Conservation (phyloP, 352 stramenopile genomes). For the Phytophthora syringae region DNA sequence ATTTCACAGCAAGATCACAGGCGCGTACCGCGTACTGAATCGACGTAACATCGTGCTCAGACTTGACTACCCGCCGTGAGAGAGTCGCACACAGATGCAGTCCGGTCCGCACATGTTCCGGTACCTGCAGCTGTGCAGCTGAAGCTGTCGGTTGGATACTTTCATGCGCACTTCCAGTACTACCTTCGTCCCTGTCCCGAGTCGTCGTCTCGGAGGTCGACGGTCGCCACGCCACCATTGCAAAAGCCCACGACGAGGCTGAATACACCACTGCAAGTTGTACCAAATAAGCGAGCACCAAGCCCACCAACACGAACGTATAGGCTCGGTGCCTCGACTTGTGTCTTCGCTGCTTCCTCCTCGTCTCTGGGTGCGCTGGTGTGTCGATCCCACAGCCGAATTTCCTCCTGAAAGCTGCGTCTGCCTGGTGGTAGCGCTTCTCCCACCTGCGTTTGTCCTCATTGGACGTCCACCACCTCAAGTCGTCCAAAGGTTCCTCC, state of each 20-base stretch:
- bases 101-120: constrained; percentile 38
- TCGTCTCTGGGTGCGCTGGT: constrained; percentile 34
- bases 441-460: constrained; percentile 45
- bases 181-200: not conserved
- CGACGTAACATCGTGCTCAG: constrained; percentile 41
- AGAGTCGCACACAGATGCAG: constrained; percentile 51
- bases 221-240: constrained; percentile 32
- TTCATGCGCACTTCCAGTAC: not conserved
- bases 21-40: constrained; percentile 45
- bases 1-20: constrained; percentile 54
- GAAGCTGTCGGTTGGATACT: not conserved
- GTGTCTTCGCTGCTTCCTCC: constrained; percentile 26
- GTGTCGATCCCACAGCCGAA: constrained; percentile 55
- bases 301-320: constrained; percentile 35
- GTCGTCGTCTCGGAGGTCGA: constrained; percentile 4
- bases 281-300: constrained; percentile 42
- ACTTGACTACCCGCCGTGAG: constrained; percentile 47
- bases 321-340: constrained; percentile 31
- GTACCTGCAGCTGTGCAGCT: constrained; percentile 2
- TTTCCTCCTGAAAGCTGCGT: constrained; percentile 29
- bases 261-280: constrained; percentile 38
- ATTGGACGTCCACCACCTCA: constrained; percentile 33
- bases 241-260: constrained; percentile 38
- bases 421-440: constrained; percentile 29
- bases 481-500: constrained; percentile 38